A percentile compares a stretch with the other conserved stretches of the same genome.
These are phyloP conservation scores for Darksidea phi DNA, from an alignment of 495 filamentous ascomycete genomes.

Conservation along the genomic window DNA sequence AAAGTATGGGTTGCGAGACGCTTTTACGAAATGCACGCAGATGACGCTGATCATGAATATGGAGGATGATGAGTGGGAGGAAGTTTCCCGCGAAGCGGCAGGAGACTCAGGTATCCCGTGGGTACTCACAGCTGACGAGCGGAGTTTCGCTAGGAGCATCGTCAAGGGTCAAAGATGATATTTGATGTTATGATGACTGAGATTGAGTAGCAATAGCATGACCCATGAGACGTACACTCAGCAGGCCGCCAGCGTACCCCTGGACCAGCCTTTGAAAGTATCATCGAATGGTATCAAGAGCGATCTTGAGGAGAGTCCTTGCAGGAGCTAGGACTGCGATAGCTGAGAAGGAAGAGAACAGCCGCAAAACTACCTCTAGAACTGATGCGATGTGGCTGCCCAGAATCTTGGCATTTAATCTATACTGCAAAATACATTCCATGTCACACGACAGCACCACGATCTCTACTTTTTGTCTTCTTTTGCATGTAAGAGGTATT, in stretches of 20 bases:
- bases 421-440: neutral
- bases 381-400: neutral
- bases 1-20: slow-evolving; percentile 75
- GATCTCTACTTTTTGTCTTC: too few relatives aligned
- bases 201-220: too few relatives aligned
- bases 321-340: neutral
- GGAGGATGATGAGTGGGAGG: slow-evolving; percentile 98
- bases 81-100: slow-evolving; percentile 53
- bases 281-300: too few relatives aligned
- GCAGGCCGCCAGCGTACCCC: too few relatives aligned
- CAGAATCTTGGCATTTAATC: slow-evolving; percentile 9
- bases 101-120: slow-evolving; percentile 48
- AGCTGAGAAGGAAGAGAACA: neutral
- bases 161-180: slow-evolving; percentile 39
- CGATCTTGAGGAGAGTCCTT: neutral
- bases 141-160: slow-evolving; percentile 60
- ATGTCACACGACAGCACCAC: neutral
- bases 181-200: too few relatives aligned
- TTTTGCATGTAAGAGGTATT: too few relatives aligned
- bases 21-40: slow-evolving; percentile 77
- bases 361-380: neutral
- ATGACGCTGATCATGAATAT: slow-evolving; percentile 88
- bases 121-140: slow-evolving; percentile 63
- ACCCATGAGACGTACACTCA: too few relatives aligned
- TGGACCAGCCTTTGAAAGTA: too few relatives aligned